Evolutionary conservation across 495 filamentous ascomycete species (phyloP), one percentile per base, ranked within the genome.

Genomic region (Pyrenula massariospora): DNA sequence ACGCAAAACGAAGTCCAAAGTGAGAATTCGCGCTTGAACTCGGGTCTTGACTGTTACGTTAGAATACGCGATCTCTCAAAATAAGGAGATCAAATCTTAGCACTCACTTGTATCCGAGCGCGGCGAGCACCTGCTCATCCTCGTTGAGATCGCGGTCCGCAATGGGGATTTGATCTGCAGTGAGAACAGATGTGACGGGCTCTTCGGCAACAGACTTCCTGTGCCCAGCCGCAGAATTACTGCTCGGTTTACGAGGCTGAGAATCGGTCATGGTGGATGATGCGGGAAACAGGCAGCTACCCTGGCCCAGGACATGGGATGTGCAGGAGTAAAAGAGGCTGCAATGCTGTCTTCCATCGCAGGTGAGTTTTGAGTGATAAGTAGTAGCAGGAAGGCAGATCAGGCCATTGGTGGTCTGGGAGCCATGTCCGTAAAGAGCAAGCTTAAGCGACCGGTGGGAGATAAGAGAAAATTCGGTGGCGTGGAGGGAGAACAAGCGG

Each of bases 1-100:
- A 91, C 85, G 61, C 84, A 87, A 68, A 91, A 91, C 0, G 85
- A 85, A 12, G 85, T 87, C 82, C 85, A 90, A n/a, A 88, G 69
- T n/a, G 79, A 85, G 63, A 91, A 89, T 60, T 91, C 87, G 58
- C 87, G 74, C 69, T 87, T 89, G 73, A 90, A 90, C 62, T 91
- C 87, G 31, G 31, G 31, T 42, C 31, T 42, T 42, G 31, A 42
- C 8, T 42, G 5, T 42, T 15, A 15, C 8, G 31, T 42, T 42
- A 42, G 31, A 5, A 42, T 42, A 42, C 5, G 31, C 8, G 8
- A 42, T 42, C 31, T 5, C 31, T 42, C 5, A 42, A 15, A 42
- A 42, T 42, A 42, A 8, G 5, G 31, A 15, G 31, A 8, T 42
- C 15, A 5, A 42, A 42, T 5, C 8, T 42, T 8, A 42, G 31